Evolutionary conservation across 108 stramenopile species (phyloP).

Genomic region (Discostella pseudostelligera): DNA sequence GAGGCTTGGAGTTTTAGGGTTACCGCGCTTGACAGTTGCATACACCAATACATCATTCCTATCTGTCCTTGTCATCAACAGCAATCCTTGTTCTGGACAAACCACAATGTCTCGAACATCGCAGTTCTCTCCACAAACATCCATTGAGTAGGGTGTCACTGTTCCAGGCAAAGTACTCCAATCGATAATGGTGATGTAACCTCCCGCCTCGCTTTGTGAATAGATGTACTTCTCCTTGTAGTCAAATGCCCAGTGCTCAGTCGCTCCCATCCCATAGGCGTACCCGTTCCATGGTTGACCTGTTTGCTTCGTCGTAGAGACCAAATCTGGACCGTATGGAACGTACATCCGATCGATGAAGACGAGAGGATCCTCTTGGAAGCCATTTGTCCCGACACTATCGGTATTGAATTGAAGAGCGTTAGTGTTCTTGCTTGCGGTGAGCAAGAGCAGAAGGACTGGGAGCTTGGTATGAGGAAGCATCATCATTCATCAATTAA

Average conservation of each 20-base stretch:
- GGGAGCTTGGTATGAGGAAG: too few species aligned
- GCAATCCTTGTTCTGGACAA: slow-evolving; percentile 11
- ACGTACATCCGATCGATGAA: slow-evolving; percentile 24
- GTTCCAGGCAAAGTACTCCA: slow-evolving; percentile 6
- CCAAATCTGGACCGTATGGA: slow-evolving; percentile 35
- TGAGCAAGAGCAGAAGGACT: too few species aligned
- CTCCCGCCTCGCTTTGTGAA: slow-evolving; percentile 24
- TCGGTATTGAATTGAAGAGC: slow-evolving; percentile 29
- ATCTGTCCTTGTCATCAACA: slow-evolving; percentile 6
- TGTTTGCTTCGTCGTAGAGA: slow-evolving; percentile 4
- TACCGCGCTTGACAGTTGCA: slow-evolving; percentile 8
- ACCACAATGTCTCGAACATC: slow-evolving; percentile 16
- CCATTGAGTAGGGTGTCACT: slow-evolving; percentile 12
- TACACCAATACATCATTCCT: slow-evolving; percentile 13
- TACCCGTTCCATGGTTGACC: slow-evolving; percentile 29
- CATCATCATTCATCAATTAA: too few species aligned
- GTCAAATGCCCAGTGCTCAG: slow-evolving; percentile 37
- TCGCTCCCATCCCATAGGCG: slow-evolving; percentile 30
- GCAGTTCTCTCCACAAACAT: background rate
- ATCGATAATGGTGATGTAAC: slow-evolving; percentile 33
- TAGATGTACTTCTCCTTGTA: slow-evolving; percentile 23
- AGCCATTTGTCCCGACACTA: slow-evolving; percentile 3
- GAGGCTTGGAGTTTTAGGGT: background rate
- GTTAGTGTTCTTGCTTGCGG: too few species aligned
- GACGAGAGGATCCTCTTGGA: slow-evolving; percentile 1